Percentiles rank a stretch among this genome's conserved stretches.
These are phyloP conservation scores for Trypanosoma boissoni DNA, from an alignment of 208 protist genomes.

Conservation along the genomic window DNA sequence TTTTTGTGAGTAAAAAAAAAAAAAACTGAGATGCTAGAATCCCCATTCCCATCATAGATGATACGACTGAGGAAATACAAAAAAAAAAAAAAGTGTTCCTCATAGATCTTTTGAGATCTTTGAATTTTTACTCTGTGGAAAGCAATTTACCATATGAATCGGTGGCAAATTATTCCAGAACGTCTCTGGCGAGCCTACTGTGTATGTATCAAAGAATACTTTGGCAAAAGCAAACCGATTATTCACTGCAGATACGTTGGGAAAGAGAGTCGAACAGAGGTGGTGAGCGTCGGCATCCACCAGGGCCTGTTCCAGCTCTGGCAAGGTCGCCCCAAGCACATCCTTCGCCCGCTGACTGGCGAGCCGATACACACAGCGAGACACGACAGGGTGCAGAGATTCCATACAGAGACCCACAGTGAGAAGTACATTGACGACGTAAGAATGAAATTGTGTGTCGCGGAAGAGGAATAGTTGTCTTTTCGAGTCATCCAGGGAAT, in stretches of 20 bases:
- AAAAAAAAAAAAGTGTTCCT: constrained; percentile 8
- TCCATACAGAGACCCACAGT: constrained; percentile 55
- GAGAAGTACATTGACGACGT: constrained; percentile 51
- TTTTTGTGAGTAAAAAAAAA: neutral
- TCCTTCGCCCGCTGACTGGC: constrained; percentile 27
- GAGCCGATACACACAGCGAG: constrained; percentile 36
- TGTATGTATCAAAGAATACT: constrained; percentile 25
- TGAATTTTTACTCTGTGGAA: constrained; percentile 9
- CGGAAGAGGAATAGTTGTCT: constrained; percentile 24
- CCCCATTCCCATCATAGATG: no score
- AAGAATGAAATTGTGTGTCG: constrained; percentile 43
- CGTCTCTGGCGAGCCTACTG: constrained; percentile 7
- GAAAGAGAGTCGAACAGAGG: constrained; percentile 42
- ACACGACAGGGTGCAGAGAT: constrained; percentile 35
- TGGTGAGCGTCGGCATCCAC: constrained; percentile 24
- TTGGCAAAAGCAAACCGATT: constrained; percentile 3
- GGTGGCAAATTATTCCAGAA: constrained; percentile 45
- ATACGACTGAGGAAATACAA: neutral
- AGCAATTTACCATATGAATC: constrained; percentile 36
- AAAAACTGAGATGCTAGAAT: neutral
- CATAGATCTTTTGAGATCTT: neutral
- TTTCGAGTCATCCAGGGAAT: neutral
- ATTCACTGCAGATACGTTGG: constrained; percentile 18
- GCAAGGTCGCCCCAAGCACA: constrained; percentile 29
- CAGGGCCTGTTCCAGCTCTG: constrained; percentile 27